Percentiles rank a stretch among this genome's conserved stretches.
Evolutionary conservation across 495 filamentous ascomycete genomes (phyloP).

Genomic region (Hapsidospora chrysogenum): DNA sequence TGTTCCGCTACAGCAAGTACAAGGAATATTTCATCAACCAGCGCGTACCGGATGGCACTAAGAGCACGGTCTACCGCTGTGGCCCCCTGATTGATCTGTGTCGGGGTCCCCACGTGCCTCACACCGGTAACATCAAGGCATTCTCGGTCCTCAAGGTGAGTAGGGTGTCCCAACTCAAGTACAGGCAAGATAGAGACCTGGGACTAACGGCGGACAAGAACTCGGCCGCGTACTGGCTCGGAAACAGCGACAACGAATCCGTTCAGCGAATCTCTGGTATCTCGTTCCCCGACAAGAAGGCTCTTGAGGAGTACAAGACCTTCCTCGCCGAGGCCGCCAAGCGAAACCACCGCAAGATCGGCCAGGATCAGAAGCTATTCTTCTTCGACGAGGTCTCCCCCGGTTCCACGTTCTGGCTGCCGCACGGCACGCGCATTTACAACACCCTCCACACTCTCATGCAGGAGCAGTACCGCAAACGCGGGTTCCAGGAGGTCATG

Average conservation of each 20-base stretch:
- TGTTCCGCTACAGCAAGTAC: slow-evolving; percentile 75
- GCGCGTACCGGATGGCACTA: slow-evolving; percentile 73
- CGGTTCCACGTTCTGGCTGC: slow-evolving; percentile 87
- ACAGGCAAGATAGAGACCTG: too few species aligned
- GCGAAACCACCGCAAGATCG: slow-evolving; percentile 81
- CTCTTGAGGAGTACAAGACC: slow-evolving; percentile 74
- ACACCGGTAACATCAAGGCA: slow-evolving; percentile 80
- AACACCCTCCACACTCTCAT: slow-evolving; percentile 72
- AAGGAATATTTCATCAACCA: slow-evolving; percentile 91
- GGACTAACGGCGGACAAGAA: too few species aligned
- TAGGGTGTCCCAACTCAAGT: too few species aligned
- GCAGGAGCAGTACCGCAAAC: slow-evolving; percentile 76
- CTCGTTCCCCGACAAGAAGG: slow-evolving; percentile 94
- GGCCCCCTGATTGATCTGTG: slow-evolving; percentile 33
- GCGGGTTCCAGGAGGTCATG: slow-evolving; percentile 87
- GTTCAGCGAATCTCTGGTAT: slow-evolving; percentile 92
- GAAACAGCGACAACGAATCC: slow-evolving; percentile 81
- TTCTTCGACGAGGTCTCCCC: slow-evolving; percentile 89
- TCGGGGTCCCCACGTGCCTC: slow-evolving; percentile 65
- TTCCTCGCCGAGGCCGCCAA: slow-evolving; percentile 93
- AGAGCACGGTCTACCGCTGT: slow-evolving; percentile 82
- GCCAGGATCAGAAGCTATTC: slow-evolving; percentile 88
- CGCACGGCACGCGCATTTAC: slow-evolving; percentile 80
- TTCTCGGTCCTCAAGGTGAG: slow-evolving; percentile 62
- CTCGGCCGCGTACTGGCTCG: slow-evolving; percentile 91